Evolutionary conservation across 192 early-diverging fungal species (phyloP).

Genomic region (Chytriomyces confervae): DNA sequence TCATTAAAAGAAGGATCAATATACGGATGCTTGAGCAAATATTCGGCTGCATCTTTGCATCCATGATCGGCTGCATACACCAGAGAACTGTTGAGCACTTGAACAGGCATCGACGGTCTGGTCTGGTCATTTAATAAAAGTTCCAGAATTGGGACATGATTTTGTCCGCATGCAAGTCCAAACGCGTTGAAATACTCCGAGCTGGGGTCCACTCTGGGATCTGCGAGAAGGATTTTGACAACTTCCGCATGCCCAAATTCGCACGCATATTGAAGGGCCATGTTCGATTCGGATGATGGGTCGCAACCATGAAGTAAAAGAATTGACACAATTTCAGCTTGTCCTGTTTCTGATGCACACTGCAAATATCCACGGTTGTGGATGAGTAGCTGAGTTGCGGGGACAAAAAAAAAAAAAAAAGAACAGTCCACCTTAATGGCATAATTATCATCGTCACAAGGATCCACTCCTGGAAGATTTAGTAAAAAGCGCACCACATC

Average conservation of each 20-base stretch:
- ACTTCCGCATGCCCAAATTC: background rate
- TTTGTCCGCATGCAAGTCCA: background rate
- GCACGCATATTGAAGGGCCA: background rate
- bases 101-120: background rate
- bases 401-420: too few relatives aligned
- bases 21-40: background rate
- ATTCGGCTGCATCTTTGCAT: background rate
- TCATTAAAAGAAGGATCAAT: background rate
- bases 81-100: background rate
- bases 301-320: background rate
- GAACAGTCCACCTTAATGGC: background rate
- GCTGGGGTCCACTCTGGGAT: background rate
- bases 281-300: background rate
- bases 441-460: background rate
- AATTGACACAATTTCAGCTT: background rate
- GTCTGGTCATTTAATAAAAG: background rate
- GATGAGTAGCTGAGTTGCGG: too few relatives aligned
- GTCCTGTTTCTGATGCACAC: background rate
- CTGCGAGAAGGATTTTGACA: background rate
- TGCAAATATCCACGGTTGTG: too few relatives aligned
- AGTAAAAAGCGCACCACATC: background rate
- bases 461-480: background rate
- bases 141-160: background rate
- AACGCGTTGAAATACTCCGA: background rate
- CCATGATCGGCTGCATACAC: background rate